These are phyloP conservation scores for Moesziomyces globuligerus DNA, from an alignment of 1,284 basidiomycete species.

Conservation along the genomic window DNA sequence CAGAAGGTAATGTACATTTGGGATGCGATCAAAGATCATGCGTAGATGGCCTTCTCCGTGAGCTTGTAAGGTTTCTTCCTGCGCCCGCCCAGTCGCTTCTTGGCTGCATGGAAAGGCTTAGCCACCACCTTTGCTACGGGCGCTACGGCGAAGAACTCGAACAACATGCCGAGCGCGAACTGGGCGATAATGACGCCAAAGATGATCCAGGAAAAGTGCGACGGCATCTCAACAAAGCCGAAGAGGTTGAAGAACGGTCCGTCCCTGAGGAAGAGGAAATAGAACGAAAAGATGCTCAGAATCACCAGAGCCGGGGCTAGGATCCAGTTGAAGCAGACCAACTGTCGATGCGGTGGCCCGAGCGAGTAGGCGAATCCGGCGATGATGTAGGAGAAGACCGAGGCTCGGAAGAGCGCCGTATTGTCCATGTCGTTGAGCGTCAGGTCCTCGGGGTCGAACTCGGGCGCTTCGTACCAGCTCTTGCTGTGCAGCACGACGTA, in stretches of 20 bases:
- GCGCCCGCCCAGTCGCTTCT: constrained; percentile 4
- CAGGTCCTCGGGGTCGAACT: constrained; percentile 44
- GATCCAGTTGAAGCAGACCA: constrained; percentile 41
- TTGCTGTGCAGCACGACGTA: constrained; percentile 37
- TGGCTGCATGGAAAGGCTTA: constrained; percentile 5
- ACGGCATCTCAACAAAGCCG: constrained; percentile 34
- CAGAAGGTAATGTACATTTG: too few species aligned
- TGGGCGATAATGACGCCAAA: constrained; percentile 48
- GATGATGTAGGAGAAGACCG: constrained; percentile 52
- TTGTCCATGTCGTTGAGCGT: constrained; percentile 49
- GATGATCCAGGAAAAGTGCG: constrained; percentile 37
- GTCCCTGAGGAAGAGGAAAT: constrained; percentile 48
- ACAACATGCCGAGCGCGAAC: constrained; percentile 21
- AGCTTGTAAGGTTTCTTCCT: constrained; percentile 16
- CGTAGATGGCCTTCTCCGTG: constrained; percentile 25
- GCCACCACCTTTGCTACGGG: constrained; percentile 9
- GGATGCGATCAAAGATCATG: not conserved
- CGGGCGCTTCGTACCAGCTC: constrained; percentile 33
- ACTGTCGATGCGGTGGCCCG: constrained; percentile 50
- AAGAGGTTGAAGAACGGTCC: constrained; percentile 50
- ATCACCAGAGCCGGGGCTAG: constrained; percentile 30
- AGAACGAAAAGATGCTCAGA: constrained; percentile 34
- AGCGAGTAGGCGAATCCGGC: constrained; percentile 31
- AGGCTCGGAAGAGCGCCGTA: constrained; percentile 37
- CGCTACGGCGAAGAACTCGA: constrained; percentile 23